phyloP scores from a whole-genome alignment of 2,329 filamentous ascomycete genomes.

The Ascochyta rabiei region DNA sequence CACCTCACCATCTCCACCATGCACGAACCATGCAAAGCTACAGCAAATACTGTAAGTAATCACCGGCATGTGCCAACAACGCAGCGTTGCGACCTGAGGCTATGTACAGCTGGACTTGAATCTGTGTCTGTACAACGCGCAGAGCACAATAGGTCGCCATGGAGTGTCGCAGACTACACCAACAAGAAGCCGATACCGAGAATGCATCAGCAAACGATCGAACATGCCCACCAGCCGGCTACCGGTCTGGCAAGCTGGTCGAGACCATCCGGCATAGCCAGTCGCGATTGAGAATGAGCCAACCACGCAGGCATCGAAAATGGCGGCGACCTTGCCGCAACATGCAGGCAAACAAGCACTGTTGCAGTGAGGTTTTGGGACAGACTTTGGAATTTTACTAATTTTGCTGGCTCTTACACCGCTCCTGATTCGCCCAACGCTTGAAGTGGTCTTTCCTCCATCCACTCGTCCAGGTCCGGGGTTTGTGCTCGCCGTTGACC shows the following conservation, averaged over 20 bases:
- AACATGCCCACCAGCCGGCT: neutral
- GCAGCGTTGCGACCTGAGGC: neutral
- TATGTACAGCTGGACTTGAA: neutral
- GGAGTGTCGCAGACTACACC: neutral
- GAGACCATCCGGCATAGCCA: neutral
- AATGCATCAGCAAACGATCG: neutral
- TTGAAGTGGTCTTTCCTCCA: conserved; percentile 40
- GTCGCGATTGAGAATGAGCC: neutral
- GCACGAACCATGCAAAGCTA: neutral
- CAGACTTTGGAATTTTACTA: neutral
- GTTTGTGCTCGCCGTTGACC: conserved; percentile 17
- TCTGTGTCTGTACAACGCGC: neutral
- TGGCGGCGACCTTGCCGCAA: neutral
- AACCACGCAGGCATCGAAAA: neutral
- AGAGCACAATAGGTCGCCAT: too few species aligned
- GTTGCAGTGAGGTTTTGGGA: neutral
- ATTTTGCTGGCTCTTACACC: conserved; percentile 33
- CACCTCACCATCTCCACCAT: neutral
- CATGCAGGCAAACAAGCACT: neutral
- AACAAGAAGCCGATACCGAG: neutral
- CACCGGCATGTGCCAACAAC: neutral
- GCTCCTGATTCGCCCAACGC: conserved; percentile 35
- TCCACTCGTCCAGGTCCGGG: conserved; percentile 36
- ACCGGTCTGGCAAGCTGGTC: neutral
- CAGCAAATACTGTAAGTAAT: neutral